Evolutionary conservation across 2,329 filamentous ascomycete genomes (phyloP).

Genomic region (Colletotrichum sp.): DNA sequence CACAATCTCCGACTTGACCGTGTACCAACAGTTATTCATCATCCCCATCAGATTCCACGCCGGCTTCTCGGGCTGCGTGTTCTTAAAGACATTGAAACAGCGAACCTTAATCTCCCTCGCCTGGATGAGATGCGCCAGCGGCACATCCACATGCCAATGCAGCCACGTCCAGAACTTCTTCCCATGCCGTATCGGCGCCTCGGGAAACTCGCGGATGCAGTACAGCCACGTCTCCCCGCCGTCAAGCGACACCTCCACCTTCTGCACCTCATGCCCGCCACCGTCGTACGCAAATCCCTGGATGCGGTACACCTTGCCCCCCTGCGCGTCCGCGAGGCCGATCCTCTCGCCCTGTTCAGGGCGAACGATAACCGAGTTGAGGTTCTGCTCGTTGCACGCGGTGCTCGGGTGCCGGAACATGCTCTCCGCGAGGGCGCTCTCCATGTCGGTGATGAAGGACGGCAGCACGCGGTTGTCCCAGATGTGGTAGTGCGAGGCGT

Average conservation of each 20-base stretch:
- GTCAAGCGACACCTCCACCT: constrained; percentile 54
- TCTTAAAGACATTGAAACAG: constrained; percentile 54
- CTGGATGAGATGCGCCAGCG: constrained; percentile 44
- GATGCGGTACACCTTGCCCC: constrained; percentile 42
- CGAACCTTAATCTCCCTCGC: constrained; percentile 48
- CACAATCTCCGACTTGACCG: constrained; percentile 42
- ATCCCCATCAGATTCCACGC: constrained; percentile 56
- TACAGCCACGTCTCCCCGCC: constrained; percentile 46
- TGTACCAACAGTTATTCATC: constrained; percentile 61
- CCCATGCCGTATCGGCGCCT: constrained; percentile 53
- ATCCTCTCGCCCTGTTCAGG: constrained; percentile 51
- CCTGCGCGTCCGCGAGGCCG: constrained; percentile 33
- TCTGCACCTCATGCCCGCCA: constrained; percentile 51
- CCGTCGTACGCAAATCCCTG: constrained; percentile 55
- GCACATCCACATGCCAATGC: constrained; percentile 56
- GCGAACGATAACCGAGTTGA: constrained; percentile 51
- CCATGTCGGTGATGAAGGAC: constrained; percentile 50
- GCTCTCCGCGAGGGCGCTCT: constrained; percentile 49
- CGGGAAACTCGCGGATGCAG: constrained; percentile 42
- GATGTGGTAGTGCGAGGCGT: constrained; percentile 50
- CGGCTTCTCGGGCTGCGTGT: constrained; percentile 50
- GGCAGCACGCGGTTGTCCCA: constrained; percentile 59
- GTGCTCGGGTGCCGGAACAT: constrained; percentile 55
- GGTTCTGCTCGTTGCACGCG: constrained; percentile 50
- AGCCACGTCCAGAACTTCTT: constrained; percentile 60